Evolutionary conservation across 192 early-diverging fungal genomes (phyloP).

Genomic region (Coemansia sp.): DNA sequence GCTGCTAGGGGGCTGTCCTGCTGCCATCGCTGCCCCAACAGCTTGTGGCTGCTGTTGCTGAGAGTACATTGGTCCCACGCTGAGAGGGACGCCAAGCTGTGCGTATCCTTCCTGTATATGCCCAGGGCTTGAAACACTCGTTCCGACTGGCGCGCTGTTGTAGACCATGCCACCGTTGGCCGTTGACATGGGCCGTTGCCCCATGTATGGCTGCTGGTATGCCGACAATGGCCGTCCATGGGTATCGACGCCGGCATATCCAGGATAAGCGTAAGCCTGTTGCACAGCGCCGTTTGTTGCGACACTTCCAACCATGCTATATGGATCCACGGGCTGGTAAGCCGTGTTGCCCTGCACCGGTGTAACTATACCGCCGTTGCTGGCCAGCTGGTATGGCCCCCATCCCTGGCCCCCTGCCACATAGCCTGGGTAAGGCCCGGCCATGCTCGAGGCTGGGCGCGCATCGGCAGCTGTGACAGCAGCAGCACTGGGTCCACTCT

Average conservation of each 20-base stretch:
- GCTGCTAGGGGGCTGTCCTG: slow-evolving; percentile 1
- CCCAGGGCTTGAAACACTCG: slow-evolving; percentile 4
- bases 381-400: background rate
- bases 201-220: slow-evolving; percentile 6
- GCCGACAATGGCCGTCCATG: slow-evolving; percentile 28
- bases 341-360: slow-evolving; percentile 7
- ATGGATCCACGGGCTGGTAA: slow-evolving; percentile 2
- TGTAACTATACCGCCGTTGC: slow-evolving; percentile 2
- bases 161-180: slow-evolving; percentile 10
- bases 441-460: background rate
- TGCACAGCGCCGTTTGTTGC: background rate
- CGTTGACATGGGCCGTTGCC: background rate
- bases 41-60: slow-evolving; percentile 15
- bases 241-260: slow-evolving; percentile 20
- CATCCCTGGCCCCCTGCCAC: background rate
- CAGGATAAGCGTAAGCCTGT: slow-evolving; percentile 11
- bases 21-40: background rate
- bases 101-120: slow-evolving; percentile 23
- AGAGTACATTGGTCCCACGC: background rate
- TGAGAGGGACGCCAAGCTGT: slow-evolving; percentile 6
- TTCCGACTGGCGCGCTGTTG: background rate
- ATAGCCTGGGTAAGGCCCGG: background rate
- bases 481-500: slow-evolving; percentile 6
- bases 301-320: background rate
- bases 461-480: background rate